phyloP scores from a whole-genome alignment of 441 rosid genomes.

The Hura crepitans region DNA sequence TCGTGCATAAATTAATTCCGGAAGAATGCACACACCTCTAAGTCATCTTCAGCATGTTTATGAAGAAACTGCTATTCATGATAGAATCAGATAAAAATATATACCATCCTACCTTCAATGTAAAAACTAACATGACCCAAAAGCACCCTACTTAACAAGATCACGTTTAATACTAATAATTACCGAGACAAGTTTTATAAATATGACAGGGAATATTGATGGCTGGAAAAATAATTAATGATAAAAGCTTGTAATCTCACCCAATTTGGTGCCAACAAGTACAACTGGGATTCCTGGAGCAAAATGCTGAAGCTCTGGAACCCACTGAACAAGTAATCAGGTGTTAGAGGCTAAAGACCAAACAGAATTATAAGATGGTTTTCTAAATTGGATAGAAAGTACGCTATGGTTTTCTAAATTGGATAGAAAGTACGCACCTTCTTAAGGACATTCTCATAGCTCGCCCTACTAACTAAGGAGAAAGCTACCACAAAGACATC shows the following conservation, averaged over 20 bases:
- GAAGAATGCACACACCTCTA: background rate
- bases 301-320: slow-evolving; percentile 93
- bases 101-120: background rate
- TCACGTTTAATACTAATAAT: background rate
- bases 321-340: slow-evolving; percentile 47
- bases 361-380: background rate
- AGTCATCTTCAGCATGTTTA: background rate
- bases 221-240: background rate
- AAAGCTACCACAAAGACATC: slow-evolving; percentile 95
- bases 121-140: background rate
- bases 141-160: background rate
- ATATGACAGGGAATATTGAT: background rate
- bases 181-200: background rate
- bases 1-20: background rate
- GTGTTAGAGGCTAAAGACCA: slow-evolving; percentile 4
- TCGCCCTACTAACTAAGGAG: slow-evolving; percentile 91
- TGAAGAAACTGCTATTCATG: background rate
- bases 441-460: slow-evolving; percentile 87
- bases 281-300: slow-evolving; percentile 89
- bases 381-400: background rate
- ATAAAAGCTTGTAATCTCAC: slow-evolving; percentile 35
- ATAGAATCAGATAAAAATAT: background rate
- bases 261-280: slow-evolving; percentile 91
- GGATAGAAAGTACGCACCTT: slow-evolving; percentile 47
- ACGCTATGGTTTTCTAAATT: slow-evolving; percentile 1